Evolutionary conservation across 2,329 filamentous ascomycete genomes (phyloP).

Genomic region (Leptographium galeiforme): DNA sequence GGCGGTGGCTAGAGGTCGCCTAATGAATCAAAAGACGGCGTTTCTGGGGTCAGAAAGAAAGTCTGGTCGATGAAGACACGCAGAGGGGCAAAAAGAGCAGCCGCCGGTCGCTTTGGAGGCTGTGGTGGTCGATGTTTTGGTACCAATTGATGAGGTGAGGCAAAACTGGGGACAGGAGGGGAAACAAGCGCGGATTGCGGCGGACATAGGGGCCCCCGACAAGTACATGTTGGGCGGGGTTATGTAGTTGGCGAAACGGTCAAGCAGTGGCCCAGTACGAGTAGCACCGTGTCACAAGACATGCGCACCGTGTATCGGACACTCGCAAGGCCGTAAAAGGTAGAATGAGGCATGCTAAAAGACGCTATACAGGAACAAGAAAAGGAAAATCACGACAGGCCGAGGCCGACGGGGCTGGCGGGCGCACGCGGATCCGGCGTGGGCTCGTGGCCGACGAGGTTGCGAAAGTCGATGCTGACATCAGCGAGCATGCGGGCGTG

Average conservation of each 20-base stretch:
- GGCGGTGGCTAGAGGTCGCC: too few relatives aligned
- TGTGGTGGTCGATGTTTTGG: not conserved
- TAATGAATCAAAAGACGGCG: too few relatives aligned
- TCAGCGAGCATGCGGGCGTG: constrained; percentile 71
- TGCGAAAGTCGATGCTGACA: constrained; percentile 80
- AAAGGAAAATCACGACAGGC: constrained; percentile 17
- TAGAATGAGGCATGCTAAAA: not conserved
- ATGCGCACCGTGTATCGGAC: not conserved
- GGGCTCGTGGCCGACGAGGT: constrained; percentile 55
- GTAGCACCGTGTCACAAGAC: not conserved
- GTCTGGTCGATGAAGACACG: not conserved
- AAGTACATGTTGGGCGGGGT: not conserved
- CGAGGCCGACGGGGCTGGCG: constrained; percentile 26
- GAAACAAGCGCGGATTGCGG: not conserved
- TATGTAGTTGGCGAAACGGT: not conserved
- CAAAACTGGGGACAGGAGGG: not conserved
- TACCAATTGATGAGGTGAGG: not conserved
- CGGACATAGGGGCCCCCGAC: not conserved
- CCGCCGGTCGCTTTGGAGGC: not conserved
- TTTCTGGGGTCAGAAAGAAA: too few relatives aligned
- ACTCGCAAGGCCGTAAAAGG: not conserved
- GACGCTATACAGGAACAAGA: not conserved
- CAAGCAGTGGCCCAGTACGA: too few relatives aligned
- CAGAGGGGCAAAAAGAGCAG: not conserved
- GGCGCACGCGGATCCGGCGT: constrained; percentile 12